Evolutionary conservation across 2,329 filamentous ascomycete species (phyloP).

Genomic region (Verticillium tricorpus): DNA sequence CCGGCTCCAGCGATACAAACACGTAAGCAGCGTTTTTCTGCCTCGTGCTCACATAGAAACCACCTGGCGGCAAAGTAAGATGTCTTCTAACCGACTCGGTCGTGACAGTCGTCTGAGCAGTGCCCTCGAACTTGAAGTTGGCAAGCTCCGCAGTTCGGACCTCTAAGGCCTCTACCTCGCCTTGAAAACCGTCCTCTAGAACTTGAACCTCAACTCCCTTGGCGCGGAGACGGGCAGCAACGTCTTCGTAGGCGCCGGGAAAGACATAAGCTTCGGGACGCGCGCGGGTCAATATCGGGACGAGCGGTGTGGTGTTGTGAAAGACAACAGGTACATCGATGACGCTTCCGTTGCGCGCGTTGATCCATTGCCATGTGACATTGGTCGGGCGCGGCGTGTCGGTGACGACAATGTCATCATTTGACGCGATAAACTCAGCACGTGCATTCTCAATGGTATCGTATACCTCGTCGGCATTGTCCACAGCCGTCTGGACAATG

Average conservation of each 20-base stretch:
- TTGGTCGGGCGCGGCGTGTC: slow-evolving; percentile 14
- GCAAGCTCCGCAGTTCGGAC: slow-evolving; percentile 15
- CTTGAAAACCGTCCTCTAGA: slow-evolving; percentile 13
- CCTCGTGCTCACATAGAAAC: slow-evolving; percentile 16
- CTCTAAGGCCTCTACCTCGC: slow-evolving; percentile 17
- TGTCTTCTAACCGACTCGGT: slow-evolving; percentile 12
- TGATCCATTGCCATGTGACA: slow-evolving; percentile 19
- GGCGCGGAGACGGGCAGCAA: slow-evolving; percentile 17
- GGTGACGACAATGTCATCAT: slow-evolving; percentile 20
- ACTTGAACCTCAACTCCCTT: slow-evolving; percentile 17
- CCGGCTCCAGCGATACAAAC: slow-evolving; percentile 21
- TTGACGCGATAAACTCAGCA: slow-evolving; percentile 13
- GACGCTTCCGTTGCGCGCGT: slow-evolving; percentile 18
- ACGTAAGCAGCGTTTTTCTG: slow-evolving; percentile 20
- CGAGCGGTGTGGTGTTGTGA: slow-evolving; percentile 16
- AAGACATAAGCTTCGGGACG: slow-evolving; percentile 23
- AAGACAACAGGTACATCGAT: slow-evolving; percentile 17
- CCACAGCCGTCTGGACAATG: slow-evolving; percentile 18
- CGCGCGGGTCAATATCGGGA: slow-evolving; percentile 18
- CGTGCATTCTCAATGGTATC: slow-evolving; percentile 16
- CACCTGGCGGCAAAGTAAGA: slow-evolving; percentile 18
- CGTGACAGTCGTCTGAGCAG: slow-evolving; percentile 18
- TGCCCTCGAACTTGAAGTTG: slow-evolving; percentile 20
- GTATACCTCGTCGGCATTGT: slow-evolving; percentile 15
- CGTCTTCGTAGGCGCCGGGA: slow-evolving; percentile 17